Evolutionary conservation across 129 eudicot species (phyloP).

Genomic region (Flaveria linearis): DNA sequence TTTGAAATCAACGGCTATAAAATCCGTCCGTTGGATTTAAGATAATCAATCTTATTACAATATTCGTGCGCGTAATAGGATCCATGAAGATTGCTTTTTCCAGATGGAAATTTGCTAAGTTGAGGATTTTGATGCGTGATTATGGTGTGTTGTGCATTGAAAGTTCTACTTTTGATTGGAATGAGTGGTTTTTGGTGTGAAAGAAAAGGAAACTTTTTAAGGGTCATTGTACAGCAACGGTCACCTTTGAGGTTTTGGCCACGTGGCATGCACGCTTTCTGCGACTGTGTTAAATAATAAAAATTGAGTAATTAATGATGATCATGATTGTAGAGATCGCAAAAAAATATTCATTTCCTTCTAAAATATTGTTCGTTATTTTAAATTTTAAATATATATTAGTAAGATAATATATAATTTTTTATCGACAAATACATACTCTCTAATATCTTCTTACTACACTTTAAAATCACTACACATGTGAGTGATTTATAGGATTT

Average conservation of each 20-base stretch:
- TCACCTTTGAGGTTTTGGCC: constrained; percentile 36
- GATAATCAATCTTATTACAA: constrained; percentile 29
- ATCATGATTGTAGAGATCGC: constrained; percentile 9
- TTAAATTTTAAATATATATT: neutral
- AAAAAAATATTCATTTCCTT: neutral
- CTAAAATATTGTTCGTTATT: neutral
- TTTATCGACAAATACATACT: too few relatives aligned
- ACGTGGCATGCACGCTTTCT: constrained; percentile 26
- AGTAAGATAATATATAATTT: neutral
- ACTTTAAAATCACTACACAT: too few relatives aligned
- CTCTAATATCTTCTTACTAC: too few relatives aligned
- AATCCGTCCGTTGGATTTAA: constrained; percentile 61
- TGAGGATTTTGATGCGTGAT: constrained; percentile 27
- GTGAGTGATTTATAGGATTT: too few relatives aligned
- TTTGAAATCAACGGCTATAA: constrained; percentile 86
- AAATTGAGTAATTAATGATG: constrained; percentile 27
- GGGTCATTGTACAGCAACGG: constrained; percentile 40
- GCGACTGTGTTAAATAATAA: constrained; percentile 14
- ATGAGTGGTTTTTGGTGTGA: neutral
- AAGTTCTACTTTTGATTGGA: constrained; percentile 30
- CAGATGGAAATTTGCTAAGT: constrained; percentile 19
- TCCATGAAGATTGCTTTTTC: constrained; percentile 18
- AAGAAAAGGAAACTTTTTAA: constrained; percentile 18
- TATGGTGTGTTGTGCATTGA: neutral
- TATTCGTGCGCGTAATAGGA: constrained; percentile 29